phyloP scores from a whole-genome alignment of 2,329 filamentous ascomycete genomes.

The Ophiocordyceps camponoti-rufipedis region DNA sequence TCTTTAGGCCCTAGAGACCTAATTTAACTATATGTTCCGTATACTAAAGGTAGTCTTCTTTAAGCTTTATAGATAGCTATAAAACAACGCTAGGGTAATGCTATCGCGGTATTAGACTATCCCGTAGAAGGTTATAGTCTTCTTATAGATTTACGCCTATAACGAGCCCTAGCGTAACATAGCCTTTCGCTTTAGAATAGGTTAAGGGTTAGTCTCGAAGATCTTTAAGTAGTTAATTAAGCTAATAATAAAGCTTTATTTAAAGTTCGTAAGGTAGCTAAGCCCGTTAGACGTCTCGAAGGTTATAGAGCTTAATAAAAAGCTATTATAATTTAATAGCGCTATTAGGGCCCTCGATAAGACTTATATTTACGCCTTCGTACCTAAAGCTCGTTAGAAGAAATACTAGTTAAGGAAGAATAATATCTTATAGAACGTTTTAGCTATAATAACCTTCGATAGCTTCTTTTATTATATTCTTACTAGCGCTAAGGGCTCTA shows the following conservation, averaged over 20 bases:
- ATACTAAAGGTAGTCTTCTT: too few relatives aligned
- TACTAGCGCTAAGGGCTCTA: background rate
- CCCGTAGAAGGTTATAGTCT: too few relatives aligned
- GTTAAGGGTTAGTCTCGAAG: background rate
- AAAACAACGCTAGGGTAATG: too few relatives aligned
- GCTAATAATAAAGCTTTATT: background rate
- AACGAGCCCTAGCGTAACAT: background rate
- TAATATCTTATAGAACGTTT: too few relatives aligned
- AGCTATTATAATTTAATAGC: background rate
- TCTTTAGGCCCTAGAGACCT: too few relatives aligned
- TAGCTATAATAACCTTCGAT: background rate
- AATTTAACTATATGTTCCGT: too few relatives aligned
- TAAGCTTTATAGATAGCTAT: too few relatives aligned
- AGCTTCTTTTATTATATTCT: background rate
- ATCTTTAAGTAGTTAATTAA: background rate
- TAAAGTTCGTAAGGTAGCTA: background rate
- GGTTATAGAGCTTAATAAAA: background rate
- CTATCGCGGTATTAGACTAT: too few relatives aligned
- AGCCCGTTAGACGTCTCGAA: background rate
- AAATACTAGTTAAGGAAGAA: too few relatives aligned
- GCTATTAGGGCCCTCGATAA: background rate
- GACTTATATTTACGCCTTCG: background rate
- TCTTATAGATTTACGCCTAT: background rate
- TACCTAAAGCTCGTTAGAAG: background rate
- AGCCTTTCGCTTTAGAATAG: background rate